Base-by-base conservation (phyloP, 495 filamentous ascomycete genomes). In the Penicillium alfredii region DNA sequence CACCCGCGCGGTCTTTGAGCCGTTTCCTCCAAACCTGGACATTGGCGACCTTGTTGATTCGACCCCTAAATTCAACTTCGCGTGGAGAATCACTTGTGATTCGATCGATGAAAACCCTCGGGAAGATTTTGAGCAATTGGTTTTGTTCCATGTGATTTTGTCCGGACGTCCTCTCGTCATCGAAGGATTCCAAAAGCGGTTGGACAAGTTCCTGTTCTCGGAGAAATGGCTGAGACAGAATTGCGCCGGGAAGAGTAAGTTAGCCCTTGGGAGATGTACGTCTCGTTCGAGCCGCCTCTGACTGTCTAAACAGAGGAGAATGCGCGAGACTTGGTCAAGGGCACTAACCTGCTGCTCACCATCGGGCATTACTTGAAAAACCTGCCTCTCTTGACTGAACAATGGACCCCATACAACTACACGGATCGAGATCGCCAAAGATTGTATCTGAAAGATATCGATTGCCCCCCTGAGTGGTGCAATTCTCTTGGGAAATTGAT, bases 361-460 rank as follows among this genome's bases (percentile, higher is more conserved):
- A 81, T 88, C 27, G 80, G 76, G 7, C 90, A 96, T 53, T 98
- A 98, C 60, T 66, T 98, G 8, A 78, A 80, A 33, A 89, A 83
- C 33, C 77, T 96, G 78, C 69, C 75, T 13, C 75, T 76, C 40
- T 71, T 97, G 25, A 74, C 88, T 1, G 77, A 85, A 22, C 83
- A 86, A 47, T 88, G 81, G 60, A 84, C 67, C 4, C 50, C 69
- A 1, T 60, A 67, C 8, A 87, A 80, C 44, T 92, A 80, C 50
- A 72, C 71, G 35, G 78, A 88, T 13, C 70, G 78, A 27, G 68
- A 73, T 25, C 73, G 80, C 9, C 92, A 98, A 50, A 78, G 92
- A 8, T 74, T 96, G 3, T 97, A 97, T 57, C 60, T 94, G 38
- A 97, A 97, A 48, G 90, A 97, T 53, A 93, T 97, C 42, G 90